Evolutionary conservation across 2,329 filamentous ascomycete species (phyloP).

Genomic region (Colletotrichum musicola): DNA sequence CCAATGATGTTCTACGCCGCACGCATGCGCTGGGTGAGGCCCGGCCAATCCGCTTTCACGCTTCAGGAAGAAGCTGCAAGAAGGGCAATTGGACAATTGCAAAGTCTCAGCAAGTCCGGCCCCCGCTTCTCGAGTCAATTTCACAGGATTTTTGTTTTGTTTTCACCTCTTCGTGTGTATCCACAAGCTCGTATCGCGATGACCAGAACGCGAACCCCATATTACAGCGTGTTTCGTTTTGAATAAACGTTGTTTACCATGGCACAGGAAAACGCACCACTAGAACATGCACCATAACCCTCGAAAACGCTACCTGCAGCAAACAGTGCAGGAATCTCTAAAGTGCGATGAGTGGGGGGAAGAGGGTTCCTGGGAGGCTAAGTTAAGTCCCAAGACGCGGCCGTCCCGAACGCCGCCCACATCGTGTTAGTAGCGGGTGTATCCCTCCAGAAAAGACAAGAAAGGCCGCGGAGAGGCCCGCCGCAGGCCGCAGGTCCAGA

Average conservation of each 20-base stretch:
- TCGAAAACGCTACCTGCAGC: not conserved
- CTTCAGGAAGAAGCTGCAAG: too few species aligned
- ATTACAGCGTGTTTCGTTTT: not conserved
- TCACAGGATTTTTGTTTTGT: too few species aligned
- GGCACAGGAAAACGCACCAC: not conserved
- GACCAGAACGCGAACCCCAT: not conserved
- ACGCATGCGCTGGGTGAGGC: not conserved
- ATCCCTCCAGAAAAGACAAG: too few species aligned
- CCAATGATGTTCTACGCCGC: not conserved
- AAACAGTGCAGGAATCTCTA: conserved; percentile 36
- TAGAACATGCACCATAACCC: too few species aligned
- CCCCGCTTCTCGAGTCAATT: too few species aligned
- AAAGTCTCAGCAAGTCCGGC: too few species aligned
- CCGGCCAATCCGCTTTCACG: too few species aligned
- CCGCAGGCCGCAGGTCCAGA: conserved; percentile 1
- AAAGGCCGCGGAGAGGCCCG: not conserved
- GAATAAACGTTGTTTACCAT: not conserved
- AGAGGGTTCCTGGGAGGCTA: not conserved
- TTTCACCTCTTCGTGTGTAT: too few species aligned
- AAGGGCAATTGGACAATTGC: too few species aligned
- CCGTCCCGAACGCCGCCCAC: conserved; percentile 5
- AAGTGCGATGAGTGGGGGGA: conserved; percentile 22
- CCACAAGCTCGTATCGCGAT: too few species aligned
- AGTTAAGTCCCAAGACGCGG: not conserved
- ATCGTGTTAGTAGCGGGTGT: not conserved